Base-by-base conservation (phyloP, 306 rosid species). In the Prunus kanzakura region DNA sequence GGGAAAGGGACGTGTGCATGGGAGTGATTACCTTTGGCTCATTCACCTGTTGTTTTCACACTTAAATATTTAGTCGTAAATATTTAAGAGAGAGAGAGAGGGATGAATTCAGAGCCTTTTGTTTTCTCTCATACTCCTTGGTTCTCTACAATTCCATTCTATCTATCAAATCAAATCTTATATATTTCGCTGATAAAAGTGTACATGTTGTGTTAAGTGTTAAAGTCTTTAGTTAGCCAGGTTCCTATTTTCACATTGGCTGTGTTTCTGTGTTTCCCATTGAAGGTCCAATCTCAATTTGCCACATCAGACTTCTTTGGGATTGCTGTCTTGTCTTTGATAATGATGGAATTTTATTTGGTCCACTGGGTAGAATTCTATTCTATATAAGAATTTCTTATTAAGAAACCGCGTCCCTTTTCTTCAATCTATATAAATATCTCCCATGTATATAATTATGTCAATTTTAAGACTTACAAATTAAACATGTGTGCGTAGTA, bases 1-100 rank as follows among this genome's bases (percentile, higher is more conserved):
- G 67, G 62, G 98, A 93, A 91, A 93, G 88, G 89, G 98, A 93
- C 96, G 80, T 89, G 88, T 93, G 98, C 97, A 91, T 91, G 97
- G 88, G 88, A 82, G 92, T 84, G 88, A 91, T 91, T 84, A 91
- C 86, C 88, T 86, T 89, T 92, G 87, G 79, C 74, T 84, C 92
- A 87, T 82, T 88, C 96, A 93, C 56, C 73, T 49, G 98, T 91
- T 84, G 90, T 86, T 93, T 87, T 93, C 98, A 85, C 80, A 84
- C 65, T 91, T 89, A 87, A 61, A 61, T 23, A 60, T 60, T 60
- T 6, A 60, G 41, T 35, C 8, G 8, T 89, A 88, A 61, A 61
- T 23, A 38, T 38, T 38, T 38, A 7, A 38, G 43, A 38, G 43
- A 61, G 65, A 81, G 79, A 72, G 76, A 61, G 61, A 49, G 57